Evolutionary conservation across 305 asterid species (phyloP).

Genomic region (Solanum hybrid): DNA sequence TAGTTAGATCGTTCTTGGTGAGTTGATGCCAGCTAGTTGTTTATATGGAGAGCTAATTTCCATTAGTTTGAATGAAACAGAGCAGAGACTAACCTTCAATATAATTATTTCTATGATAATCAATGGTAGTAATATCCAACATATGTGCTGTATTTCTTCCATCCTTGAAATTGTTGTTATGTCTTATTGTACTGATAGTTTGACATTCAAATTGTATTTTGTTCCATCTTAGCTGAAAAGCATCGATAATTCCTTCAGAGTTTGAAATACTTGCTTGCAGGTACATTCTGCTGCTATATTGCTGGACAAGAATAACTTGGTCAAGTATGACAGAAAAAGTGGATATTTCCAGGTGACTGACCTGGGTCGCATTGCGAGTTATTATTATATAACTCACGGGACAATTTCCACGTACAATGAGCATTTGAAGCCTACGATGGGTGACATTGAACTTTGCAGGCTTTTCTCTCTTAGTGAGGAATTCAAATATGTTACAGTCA

Average conservation of each 20-base stretch:
- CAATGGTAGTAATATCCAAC: background rate
- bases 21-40: background rate
- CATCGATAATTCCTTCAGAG: background rate
- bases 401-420: constrained; percentile 86
- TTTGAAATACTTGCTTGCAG: constrained; percentile 29
- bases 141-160: background rate
- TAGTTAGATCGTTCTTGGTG: background rate
- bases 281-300: constrained; percentile 89
- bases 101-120: background rate
- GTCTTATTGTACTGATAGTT: background rate
- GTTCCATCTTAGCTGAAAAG: background rate
- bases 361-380: constrained; percentile 99
- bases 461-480: constrained; percentile 97
- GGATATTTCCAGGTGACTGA: constrained; percentile 99
- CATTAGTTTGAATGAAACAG: background rate
- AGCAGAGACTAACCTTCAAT: background rate
- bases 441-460: constrained; percentile 97
- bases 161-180: background rate
- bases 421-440: constrained; percentile 96
- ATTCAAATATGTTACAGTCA: constrained; percentile 83
- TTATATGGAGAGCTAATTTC: background rate
- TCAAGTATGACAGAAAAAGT: constrained; percentile 92
- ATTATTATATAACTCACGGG: constrained; percentile 92
- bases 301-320: constrained; percentile 85
- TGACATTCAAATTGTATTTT: background rate